Evolutionary conservation across 2,329 filamentous ascomycete genomes (phyloP), one percentile per base, ranked within the genome.

Genomic region (Neobulgaria alba): DNA sequence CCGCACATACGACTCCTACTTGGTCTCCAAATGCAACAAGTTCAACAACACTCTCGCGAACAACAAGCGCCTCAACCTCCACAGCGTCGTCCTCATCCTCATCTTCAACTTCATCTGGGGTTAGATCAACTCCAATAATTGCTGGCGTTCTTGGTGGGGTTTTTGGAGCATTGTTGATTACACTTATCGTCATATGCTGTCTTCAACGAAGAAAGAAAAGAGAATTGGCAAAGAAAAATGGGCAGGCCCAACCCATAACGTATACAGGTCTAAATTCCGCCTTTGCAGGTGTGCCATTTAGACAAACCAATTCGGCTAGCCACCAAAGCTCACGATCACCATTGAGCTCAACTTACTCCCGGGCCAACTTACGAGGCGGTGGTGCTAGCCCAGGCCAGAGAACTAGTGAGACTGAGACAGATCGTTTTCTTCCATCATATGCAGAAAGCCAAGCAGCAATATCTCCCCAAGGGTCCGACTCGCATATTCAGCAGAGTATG

Each of bases 241-340:
- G 36, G 14, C 39, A 26, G 5, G 39, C 43, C 12, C 31, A 47
- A n/a, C 41, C 39, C 14, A 40, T 46, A 18, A 49, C 48, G 29
- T 53, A 55, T 29, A 36, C 41, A 10, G 41, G 43, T 19, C 41
- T 54, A 4, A 51, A 54, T 23, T 29, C 40, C 12, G 36, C 43
- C 5, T 53, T 54, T 26, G 12, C 43, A 15, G 50, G 52, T 12
- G 48, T 52, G 10, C 45, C 47, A 16, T 54, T 53, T 19, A 30
- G 34, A 4, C 26, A 32, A 9, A 29, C 45, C 2, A 39, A 18
- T 23, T 39, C 15, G 23, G 23, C 33, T 34, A 37, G 10, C 42
- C 31, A 41, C 42, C 33, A 29, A 10, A 39, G 36, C 39, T 36
- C 26, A 42, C 5, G 39, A 39, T 16, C 17, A 12, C 12, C 29